phyloP scores from a whole-genome alignment of 345 rosid genomes.

The Brassica incana region DNA sequence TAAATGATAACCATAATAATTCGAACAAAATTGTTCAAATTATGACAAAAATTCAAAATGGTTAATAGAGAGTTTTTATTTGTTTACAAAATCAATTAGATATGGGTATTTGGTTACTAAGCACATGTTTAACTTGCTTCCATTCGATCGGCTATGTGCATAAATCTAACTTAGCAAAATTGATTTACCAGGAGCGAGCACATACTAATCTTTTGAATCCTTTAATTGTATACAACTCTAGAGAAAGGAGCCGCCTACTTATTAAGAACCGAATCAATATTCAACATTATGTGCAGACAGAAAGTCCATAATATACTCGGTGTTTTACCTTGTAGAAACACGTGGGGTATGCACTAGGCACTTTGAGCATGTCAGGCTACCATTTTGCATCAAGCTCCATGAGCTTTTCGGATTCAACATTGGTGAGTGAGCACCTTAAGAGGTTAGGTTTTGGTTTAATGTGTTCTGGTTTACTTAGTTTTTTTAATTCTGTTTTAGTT shows the following conservation, averaged over 20 bases:
- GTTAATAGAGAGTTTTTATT: too few species aligned
- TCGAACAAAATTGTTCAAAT: too few species aligned
- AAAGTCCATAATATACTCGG: background rate
- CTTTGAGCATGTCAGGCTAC: background rate
- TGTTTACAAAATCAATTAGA: too few species aligned
- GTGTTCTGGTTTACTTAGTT: too few species aligned
- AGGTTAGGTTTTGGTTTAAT: slow-evolving; percentile 47
- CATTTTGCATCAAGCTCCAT: slow-evolving; percentile 54
- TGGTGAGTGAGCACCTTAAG: slow-evolving; percentile 61
- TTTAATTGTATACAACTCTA: background rate
- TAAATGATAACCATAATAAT: too few species aligned
- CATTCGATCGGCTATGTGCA: too few species aligned
- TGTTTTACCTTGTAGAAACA: background rate
- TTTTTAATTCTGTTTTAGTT: too few species aligned
- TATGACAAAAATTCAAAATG: too few species aligned
- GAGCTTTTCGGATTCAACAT: slow-evolving; percentile 54
- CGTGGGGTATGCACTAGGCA: background rate
- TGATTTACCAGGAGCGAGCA: background rate
- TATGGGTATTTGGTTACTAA: too few species aligned
- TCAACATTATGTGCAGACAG: background rate
- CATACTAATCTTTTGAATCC: background rate
- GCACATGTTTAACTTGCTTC: too few species aligned
- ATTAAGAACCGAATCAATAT: background rate
- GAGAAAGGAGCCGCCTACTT: background rate
- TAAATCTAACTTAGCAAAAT: too few species aligned